Base-by-base conservation (phyloP, 805 yeast species). In the Candida nanaspora region DNA sequence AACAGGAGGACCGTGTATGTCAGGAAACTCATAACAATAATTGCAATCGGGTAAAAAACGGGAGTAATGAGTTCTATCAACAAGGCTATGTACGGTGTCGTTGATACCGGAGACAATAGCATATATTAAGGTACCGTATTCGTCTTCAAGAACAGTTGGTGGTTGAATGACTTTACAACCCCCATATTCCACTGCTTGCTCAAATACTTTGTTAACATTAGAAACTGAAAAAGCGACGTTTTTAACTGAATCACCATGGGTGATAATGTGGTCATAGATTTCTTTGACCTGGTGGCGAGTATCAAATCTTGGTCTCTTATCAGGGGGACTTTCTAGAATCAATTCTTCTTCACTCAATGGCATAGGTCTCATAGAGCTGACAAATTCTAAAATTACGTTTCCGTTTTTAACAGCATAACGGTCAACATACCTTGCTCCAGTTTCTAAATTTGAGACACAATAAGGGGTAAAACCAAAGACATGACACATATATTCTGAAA, bases 171-270 rank as follows among this genome's bases (percentile, higher is more conserved):
- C 21, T 1, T 41, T 63, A 3, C 47, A 56, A 14, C 54, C 89
- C 1, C 89, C 89, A 15, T 63, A 63, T 2, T 46, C 35, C 3
- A 75, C 48, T 0, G 91, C 85, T 30, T 60, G 59, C 1, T 56
- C 45, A 45, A 57, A 80, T 2, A 72, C 66, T 1, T 47, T 46
- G 4, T 63, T 69, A 11, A 76, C 76, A 48, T 80, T 65, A 4
- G 59, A 63, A 0, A 84, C 91, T n/a, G 53, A 54, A 49, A 86
- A 81, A 0, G 86, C 74, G 10, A 86, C 76, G 52, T 86, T 93
- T 56, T 76, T 76, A n/a, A 86, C 86, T 5, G 86, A 84, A 53
- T 84, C 89, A 1, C 94, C 91, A 57, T 86, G 95, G 5, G 50
- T 56, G 6, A 56, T 50, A 7, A 79, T 59, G 48, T 74, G 79